Conservation (phyloP, 148 eudicot genomes). For the Cornus florida region DNA sequence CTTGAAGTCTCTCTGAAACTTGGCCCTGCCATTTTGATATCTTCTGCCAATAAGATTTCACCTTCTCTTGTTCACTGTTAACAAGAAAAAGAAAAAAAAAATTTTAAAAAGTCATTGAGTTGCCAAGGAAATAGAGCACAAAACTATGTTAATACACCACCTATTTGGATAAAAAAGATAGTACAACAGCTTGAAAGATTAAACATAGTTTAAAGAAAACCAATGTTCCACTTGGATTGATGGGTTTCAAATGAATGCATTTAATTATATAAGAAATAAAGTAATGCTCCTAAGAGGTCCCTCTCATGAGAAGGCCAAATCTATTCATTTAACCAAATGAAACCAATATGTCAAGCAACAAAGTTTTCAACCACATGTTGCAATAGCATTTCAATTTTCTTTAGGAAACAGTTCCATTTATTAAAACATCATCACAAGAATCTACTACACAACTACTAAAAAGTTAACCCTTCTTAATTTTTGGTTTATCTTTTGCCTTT, state of each 20-base stretch:
- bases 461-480: neutral
- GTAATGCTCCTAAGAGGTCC: too few relatives aligned
- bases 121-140: neutral
- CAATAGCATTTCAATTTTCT: neutral
- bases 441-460: neutral
- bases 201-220: neutral
- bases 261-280: too few relatives aligned
- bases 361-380: neutral
- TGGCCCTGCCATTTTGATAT: conserved; percentile 92
- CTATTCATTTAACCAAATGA: too few relatives aligned
- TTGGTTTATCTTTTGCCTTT: neutral
- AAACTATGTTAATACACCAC: neutral
- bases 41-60: conserved; percentile 84
- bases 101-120: neutral
- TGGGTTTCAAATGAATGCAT: too few relatives aligned
- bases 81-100: neutral
- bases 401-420: neutral
- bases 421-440: neutral
- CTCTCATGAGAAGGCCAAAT: too few relatives aligned
- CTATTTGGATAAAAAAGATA: conserved; percentile 3
- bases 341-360: too few relatives aligned
- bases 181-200: conserved; percentile 9
- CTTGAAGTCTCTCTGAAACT: conserved; percentile 75
- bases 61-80: conserved; percentile 89
- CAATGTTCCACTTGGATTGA: neutral